Evolutionary conservation across 2,329 filamentous ascomycete species (phyloP), one percentile per base, ranked within the genome.

Genomic region (Fusarium torulosum): DNA sequence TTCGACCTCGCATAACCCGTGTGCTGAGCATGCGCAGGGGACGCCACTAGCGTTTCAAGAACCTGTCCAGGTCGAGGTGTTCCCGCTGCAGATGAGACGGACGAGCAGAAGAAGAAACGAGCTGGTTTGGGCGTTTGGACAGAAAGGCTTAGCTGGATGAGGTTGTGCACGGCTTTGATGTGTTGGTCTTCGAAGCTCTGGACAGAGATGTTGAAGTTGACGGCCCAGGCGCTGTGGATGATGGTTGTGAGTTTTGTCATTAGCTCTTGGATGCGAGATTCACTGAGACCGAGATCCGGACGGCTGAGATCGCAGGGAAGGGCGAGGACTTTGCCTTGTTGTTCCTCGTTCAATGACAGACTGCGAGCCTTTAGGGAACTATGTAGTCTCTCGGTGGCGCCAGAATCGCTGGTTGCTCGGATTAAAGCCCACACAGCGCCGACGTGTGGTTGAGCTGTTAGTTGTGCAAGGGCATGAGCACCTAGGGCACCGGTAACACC

Each of bases 401-500:
- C 57, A 0, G 44, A 41, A 3, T 63, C 59, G 19, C 49, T 56
- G 1, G 60, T 14, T 1, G 71, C 71, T 11, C 71, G 63, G 14
- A 72, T 61, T 6, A 73, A 27, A 6, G 66, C 60, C 78, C 82
- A 86, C 0, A 87, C 79, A 4, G 76, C 75, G 29, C 79, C 79
- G n/a, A 91, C 81, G 37, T 88, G 86, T 7, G 85, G 82, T 27
- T 85, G 81, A 2, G 85, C 81, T 5, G 87, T 85, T 2, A 91
- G 80, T 15, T 89, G 83, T 1, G 85, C 83, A 4, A 88, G 79
- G 0, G 88, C 77, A 51, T 89, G 86, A 0, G 86, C 83, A 5
- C 88, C 88, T 0, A 90, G 78, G 6, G 85, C 86, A 2, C 88
- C 88, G 0, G 88, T 90, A 0, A 83, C 83, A 10, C 88, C 88